Percentiles rank a stretch among this genome's conserved stretches.
Evolutionary conservation across 2,329 filamentous ascomycete genomes (phyloP).

Genomic region (Talaromyces funiculosus): DNA sequence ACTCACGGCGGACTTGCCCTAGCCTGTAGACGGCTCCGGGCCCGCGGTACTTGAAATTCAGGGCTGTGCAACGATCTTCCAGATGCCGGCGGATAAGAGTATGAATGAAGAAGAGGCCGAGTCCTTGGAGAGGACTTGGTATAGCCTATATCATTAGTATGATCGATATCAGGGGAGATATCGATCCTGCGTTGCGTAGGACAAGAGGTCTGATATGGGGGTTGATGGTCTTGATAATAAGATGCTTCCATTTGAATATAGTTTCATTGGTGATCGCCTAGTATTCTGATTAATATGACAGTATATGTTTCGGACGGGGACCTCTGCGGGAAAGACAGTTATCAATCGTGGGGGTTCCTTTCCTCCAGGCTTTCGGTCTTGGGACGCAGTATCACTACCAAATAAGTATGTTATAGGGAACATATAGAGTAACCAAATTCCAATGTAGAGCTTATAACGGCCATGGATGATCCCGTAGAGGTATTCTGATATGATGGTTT

Average conservation of each 20-base stretch:
- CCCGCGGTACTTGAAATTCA: conserved; percentile 5
- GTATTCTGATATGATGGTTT: neutral
- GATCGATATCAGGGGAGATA: conserved; percentile 3
- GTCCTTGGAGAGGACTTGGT: neutral
- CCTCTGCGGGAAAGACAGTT: neutral
- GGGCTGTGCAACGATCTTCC: conserved; percentile 5
- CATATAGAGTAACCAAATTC: neutral
- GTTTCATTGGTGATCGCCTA: conserved; percentile 8
- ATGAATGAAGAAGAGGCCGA: neutral
- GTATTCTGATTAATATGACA: conserved; percentile 7
- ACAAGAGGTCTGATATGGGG: conserved; percentile 5
- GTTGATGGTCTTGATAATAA: conserved; percentile 4
- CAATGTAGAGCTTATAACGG: neutral
- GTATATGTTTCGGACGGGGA: neutral
- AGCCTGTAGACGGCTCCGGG: conserved; percentile 5
- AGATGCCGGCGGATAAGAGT: conserved; percentile 3
- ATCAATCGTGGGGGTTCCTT: neutral
- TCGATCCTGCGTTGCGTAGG: conserved; percentile 4
- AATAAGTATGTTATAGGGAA: conserved; percentile 1
- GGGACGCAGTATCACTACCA: conserved; percentile 8
- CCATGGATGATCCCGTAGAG: neutral
- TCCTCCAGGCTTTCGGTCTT: neutral
- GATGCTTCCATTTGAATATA: conserved; percentile 12
- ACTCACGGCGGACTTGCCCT: conserved; percentile 12
- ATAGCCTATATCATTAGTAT: conserved; percentile 11